phyloP scores from a whole-genome alignment of 768 basidiomycete genomes.

The Boletus coccyginus region DNA sequence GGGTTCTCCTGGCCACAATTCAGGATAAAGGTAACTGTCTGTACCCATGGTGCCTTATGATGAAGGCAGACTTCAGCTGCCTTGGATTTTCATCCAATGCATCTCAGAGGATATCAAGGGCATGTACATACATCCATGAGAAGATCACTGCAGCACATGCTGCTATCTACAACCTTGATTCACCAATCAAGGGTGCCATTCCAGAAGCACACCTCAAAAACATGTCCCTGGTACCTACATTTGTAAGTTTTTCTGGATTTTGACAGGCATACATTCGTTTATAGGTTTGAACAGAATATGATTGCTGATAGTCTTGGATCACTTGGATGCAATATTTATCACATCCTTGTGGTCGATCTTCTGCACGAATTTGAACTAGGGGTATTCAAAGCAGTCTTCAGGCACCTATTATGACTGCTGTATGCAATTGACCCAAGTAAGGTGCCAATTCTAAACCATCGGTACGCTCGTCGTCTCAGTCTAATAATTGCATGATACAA shows the following conservation, averaged over 20 bases:
- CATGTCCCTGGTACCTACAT: slow-evolving; percentile 10
- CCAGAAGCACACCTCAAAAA: slow-evolving; percentile 9
- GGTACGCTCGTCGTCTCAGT: too few relatives aligned
- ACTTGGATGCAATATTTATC: slow-evolving; percentile 24
- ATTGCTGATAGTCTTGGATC: slow-evolving; percentile 26
- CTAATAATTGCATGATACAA: too few relatives aligned
- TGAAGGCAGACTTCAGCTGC: slow-evolving; percentile 10
- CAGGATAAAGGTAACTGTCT: slow-evolving; percentile 28
- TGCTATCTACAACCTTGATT: slow-evolving; percentile 12
- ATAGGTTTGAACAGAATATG: slow-evolving; percentile 28
- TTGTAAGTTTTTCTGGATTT: slow-evolving; percentile 1
- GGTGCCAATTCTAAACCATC: too few relatives aligned
- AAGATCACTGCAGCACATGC: not conserved
- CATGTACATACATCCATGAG: not conserved
- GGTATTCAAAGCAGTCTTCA: too few relatives aligned
- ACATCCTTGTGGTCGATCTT: slow-evolving; percentile 33
- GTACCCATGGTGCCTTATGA: slow-evolving; percentile 29
- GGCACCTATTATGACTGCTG: too few relatives aligned
- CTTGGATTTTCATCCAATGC: slow-evolving; percentile 15
- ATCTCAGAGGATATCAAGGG: not conserved
- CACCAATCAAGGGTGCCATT: slow-evolving; percentile 9
- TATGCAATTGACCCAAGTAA: too few relatives aligned
- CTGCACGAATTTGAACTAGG: slow-evolving; percentile 9
- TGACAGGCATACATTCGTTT: too few relatives aligned
- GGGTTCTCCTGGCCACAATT: slow-evolving; percentile 28